Percentiles rank a stretch among this genome's conserved stretches.
phyloP scores from a whole-genome alignment of 1,284 basidiomycete species.

The Cutaneotrichosporon sp. region DNA sequence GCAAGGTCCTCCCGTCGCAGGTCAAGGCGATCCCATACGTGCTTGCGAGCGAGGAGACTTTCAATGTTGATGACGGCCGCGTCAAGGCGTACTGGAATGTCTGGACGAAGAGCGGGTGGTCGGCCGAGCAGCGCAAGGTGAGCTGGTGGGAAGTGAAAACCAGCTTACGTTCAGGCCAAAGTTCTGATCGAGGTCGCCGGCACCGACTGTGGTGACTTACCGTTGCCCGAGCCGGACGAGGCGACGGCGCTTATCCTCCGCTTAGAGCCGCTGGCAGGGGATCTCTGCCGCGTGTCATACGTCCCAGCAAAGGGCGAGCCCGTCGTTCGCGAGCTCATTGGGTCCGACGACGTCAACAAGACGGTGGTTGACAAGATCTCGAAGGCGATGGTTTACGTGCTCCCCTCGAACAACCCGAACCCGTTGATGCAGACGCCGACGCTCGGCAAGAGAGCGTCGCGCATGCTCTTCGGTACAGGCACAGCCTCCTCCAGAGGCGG shows the following conservation, averaged over 20 bases:
- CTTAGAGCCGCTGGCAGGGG: conserved; percentile 76
- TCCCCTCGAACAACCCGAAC: conserved; percentile 3
- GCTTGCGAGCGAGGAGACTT: conserved; percentile 63
- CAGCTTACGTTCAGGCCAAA: conserved; percentile 56
- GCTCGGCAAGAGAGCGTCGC: conserved; percentile 15
- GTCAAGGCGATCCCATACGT: conserved; percentile 54
- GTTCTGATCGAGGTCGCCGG: conserved; percentile 80
- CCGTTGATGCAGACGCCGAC: conserved; percentile 9
- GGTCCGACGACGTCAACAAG: conserved; percentile 61
- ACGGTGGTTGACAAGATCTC: conserved; percentile 69
- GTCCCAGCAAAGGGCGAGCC: conserved; percentile 4
- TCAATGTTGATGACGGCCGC: conserved; percentile 26
- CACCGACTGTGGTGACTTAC: conserved; percentile 54
- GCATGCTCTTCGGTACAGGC: conserved; percentile 43
- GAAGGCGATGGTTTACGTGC: not conserved
- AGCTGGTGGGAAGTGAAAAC: not conserved
- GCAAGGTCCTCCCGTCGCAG: conserved; percentile 57
- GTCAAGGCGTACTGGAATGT: conserved; percentile 24
- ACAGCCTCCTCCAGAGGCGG: conserved; percentile 36
- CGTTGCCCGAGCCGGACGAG: conserved; percentile 1
- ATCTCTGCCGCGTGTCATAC: conserved; percentile 58
- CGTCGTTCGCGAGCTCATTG: not conserved
- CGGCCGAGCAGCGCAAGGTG: conserved; percentile 58
- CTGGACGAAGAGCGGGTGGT: conserved; percentile 21
- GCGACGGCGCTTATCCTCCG: conserved; percentile 59